Base-by-base conservation (phyloP, 2,329 filamentous ascomycete genomes). In the Epichloe gansuensis region DNA sequence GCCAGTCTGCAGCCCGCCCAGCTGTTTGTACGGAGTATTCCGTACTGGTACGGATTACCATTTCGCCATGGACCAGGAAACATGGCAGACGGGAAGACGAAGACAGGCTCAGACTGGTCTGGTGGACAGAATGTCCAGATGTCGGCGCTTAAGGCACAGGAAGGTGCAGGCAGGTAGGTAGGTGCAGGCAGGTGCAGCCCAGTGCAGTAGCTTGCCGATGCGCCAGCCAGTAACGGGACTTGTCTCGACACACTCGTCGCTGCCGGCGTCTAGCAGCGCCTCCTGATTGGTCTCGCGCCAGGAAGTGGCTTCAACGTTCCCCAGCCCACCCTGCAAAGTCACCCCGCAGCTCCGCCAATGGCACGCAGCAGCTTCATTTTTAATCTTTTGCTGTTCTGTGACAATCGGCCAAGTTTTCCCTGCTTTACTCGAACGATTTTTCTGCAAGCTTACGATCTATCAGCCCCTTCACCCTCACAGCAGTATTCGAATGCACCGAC, bases 221-320 rank as follows among this genome's bases (percentile, higher is more conserved):
- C 28, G 25, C 39, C 41, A 25, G 44, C 52, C 55, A 56, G 31
- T 53, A 37, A 48, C 46, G 37, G 46, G 38, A 45, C 48, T 5
- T 49, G 46, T 45, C n/a, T 38, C 5, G 44, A 25, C 25, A 48
- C 51, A 47, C 45, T 37, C 35, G 31, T 31, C 39, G 51, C 51
- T 52, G 56, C 55, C 54, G 58, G 60, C 60, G 60, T 59, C 57
- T 61, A 61, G 42, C 43, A 25, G 51, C 45, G 52, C 37, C 54
- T 52, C 47, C 44, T 61, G 51, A 61, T 61, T 60, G 60, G 60
- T 21, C 52, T 46, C 28, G 47, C 52, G 53, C 12, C 44, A 31
- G 38, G 17, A 21, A 21, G 41, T 43, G 41, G 41, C 28, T 31
- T 31, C 8, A 9, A 31, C 4, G 28, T 31, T 23, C 13, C 21